Evolutionary conservation across 495 filamentous ascomycete species (phyloP).

Genomic region (Pyrenula massariospora): DNA sequence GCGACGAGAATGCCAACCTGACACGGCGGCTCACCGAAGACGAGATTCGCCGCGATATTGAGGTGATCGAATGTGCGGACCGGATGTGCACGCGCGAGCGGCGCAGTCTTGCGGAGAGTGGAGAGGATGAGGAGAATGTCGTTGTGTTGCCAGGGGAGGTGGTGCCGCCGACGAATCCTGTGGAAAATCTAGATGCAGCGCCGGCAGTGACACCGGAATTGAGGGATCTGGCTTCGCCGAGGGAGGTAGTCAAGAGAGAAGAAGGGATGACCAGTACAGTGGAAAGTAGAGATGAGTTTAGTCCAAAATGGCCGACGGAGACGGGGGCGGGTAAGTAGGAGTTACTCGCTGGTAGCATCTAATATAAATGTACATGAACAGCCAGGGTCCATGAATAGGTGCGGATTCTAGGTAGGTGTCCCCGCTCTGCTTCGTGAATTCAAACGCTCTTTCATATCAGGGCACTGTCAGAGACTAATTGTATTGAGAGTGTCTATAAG

Average conservation of each 20-base stretch:
- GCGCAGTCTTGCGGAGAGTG: not conserved
- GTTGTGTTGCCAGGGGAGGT: too few species aligned
- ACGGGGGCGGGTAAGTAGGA: too few species aligned
- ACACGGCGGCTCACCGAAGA: slow-evolving; percentile 2
- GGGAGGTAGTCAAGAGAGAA: not conserved
- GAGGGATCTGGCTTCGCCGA: not conserved
- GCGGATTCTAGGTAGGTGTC: too few species aligned
- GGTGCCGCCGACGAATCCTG: not conserved
- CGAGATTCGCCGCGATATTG: not conserved
- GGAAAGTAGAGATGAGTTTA: not conserved
- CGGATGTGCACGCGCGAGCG: slow-evolving; percentile 1
- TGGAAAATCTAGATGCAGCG: not conserved
- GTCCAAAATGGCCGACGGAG: too few species aligned
- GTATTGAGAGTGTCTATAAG: too few species aligned
- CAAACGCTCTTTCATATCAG: too few species aligned
- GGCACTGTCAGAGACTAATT: too few species aligned
- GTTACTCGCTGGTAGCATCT: too few species aligned
- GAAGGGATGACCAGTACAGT: not conserved
- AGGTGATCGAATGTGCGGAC: not conserved
- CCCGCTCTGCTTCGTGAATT: too few species aligned
- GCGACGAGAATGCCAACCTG: slow-evolving; percentile 3
- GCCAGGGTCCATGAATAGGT: too few species aligned
- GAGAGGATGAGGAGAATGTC: too few species aligned
- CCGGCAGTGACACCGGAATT: not conserved
- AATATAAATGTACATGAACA: too few species aligned